Evolutionary conservation across 2,329 filamentous ascomycete species (phyloP).

Genomic region (Mycosphaerella sp.): DNA sequence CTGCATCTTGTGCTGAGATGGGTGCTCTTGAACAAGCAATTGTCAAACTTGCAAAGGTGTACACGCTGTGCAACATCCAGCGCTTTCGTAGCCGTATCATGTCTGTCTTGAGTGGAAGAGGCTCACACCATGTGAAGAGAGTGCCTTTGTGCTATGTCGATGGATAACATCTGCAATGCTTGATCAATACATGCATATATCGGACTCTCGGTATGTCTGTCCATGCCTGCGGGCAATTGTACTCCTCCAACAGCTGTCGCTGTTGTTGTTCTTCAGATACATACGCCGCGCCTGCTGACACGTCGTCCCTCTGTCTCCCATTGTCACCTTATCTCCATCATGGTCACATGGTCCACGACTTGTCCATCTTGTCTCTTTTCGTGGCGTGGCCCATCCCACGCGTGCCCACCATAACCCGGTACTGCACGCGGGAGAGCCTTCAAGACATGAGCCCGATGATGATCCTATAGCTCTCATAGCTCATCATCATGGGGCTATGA

Average conservation of each 20-base stretch:
- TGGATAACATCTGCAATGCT: neutral
- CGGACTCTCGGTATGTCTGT: neutral
- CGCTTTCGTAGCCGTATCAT: neutral
- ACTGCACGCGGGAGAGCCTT: neutral
- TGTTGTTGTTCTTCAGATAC: neutral
- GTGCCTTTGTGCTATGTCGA: neutral
- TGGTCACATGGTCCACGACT: slow-evolving; percentile 10
- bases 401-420: neutral
- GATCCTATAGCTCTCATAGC: slow-evolving; percentile 8
- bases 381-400: slow-evolving; percentile 16
- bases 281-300: neutral
- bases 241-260: neutral
- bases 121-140: neutral
- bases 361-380: slow-evolving; percentile 5
- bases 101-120: neutral
- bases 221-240: neutral
- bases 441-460: slow-evolving; percentile 19
- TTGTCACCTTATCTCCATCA: neutral
- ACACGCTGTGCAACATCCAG: neutral
- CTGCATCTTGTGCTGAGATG: neutral
- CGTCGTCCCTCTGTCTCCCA: neutral
- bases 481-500: slow-evolving; percentile 19
- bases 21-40: neutral
- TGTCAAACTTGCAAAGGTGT: neutral
- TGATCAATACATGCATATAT: neutral